Conservation (phyloP, 1,284 basidiomycete species). For the Moesziomyces sp. region DNA sequence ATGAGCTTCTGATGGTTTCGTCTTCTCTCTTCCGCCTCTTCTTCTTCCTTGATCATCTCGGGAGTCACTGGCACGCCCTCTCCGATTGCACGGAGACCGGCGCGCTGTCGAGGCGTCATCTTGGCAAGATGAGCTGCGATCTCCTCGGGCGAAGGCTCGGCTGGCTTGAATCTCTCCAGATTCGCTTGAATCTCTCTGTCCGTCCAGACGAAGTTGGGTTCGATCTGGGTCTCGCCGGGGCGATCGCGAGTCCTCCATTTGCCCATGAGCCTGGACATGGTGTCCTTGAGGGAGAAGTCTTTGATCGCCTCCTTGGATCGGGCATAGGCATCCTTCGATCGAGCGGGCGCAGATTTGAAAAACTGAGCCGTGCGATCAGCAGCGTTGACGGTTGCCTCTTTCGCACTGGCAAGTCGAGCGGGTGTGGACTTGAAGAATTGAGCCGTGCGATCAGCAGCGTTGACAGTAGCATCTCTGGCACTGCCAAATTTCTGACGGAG, state of each 20-base stretch:
- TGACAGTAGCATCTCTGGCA: too few relatives aligned
- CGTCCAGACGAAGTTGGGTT: constrained; percentile 1
- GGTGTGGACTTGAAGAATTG: too few relatives aligned
- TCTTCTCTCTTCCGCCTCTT: neutral
- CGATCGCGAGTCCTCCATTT: neutral
- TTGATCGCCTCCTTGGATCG: too few relatives aligned
- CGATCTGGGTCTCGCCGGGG: constrained; percentile 11
- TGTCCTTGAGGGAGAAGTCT: too few relatives aligned
- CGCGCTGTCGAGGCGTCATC: neutral
- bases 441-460: too few relatives aligned
- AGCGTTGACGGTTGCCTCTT: too few relatives aligned
- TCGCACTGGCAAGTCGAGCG: too few relatives aligned
- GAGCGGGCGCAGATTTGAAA: too few relatives aligned
- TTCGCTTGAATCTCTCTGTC: neutral
- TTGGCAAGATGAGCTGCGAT: neutral
- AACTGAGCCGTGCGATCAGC: too few relatives aligned
- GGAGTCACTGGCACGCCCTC: neutral
- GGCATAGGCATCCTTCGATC: too few relatives aligned
- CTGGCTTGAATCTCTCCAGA: neutral
- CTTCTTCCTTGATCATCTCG: neutral
- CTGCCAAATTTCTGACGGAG: too few relatives aligned
- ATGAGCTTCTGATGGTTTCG: neutral
- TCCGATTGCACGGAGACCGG: neutral
- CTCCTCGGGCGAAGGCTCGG: neutral
- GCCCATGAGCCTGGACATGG: neutral